These are phyloP conservation scores for Wakefieldia striispora DNA, from an alignment of 768 basidiomycete genomes.

Conservation along the genomic window DNA sequence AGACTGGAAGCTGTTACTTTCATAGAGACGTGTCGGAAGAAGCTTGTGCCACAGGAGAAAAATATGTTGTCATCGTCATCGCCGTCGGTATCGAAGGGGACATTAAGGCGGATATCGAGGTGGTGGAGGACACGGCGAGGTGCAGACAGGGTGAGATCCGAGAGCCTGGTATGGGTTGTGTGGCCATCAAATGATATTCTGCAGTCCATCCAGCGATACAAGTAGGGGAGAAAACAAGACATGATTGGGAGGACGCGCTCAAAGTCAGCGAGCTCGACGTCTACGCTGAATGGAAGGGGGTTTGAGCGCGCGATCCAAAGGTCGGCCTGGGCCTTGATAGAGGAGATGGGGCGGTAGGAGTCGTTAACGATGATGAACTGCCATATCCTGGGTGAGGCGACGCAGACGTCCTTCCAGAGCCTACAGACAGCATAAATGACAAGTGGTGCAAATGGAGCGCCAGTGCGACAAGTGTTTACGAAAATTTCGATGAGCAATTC, in stretches of 20 bases:
- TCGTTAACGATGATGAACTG: slow-evolving; percentile 53
- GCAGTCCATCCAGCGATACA: slow-evolving; percentile 59
- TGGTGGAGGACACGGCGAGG: slow-evolving; percentile 28
- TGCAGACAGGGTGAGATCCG: slow-evolving; percentile 20
- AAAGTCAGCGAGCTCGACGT: slow-evolving; percentile 45
- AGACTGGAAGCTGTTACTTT: slow-evolving; percentile 49
- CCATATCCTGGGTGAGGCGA: slow-evolving; percentile 60
- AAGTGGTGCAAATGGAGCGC: slow-evolving; percentile 48
- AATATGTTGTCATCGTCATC: slow-evolving; percentile 26
- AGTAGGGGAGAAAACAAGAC: slow-evolving; percentile 54
- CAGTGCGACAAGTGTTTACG: slow-evolving; percentile 36
- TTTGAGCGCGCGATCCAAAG: slow-evolving; percentile 54
- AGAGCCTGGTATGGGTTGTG: slow-evolving; percentile 28
- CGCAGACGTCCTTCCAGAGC: slow-evolving; percentile 55
- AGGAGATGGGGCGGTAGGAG: slow-evolving; percentile 29
- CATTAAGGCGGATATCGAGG: slow-evolving; percentile 23
- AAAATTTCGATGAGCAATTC: slow-evolving; percentile 69
- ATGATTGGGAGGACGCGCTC: slow-evolving; percentile 61
- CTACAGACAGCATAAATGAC: slow-evolving; percentile 52
- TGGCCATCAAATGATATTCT: slow-evolving; percentile 38
- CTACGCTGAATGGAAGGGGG: slow-evolving; percentile 54
- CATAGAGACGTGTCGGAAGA: slow-evolving; percentile 44
- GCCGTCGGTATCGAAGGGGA: slow-evolving; percentile 20
- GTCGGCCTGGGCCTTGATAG: slow-evolving; percentile 47
- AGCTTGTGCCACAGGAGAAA: slow-evolving; percentile 32